Evolutionary conservation across 768 basidiomycete genomes (phyloP).

Genomic region (Agaricus subrufescens): DNA sequence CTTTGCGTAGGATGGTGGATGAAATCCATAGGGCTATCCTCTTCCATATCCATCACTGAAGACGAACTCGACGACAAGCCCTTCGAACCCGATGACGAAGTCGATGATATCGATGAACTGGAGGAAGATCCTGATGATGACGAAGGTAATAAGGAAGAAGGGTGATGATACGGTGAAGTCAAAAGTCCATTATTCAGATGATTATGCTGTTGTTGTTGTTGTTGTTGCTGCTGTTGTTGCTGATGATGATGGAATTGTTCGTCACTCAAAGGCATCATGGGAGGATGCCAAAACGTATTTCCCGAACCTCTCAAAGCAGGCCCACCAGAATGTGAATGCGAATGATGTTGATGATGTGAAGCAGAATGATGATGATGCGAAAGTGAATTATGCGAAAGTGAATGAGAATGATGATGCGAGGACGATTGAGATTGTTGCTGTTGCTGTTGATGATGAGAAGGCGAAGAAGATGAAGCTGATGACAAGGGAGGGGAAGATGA

Average conservation of each 20-base stretch:
- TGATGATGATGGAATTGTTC: slow-evolving; percentile 53
- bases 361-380: neutral
- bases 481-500: slow-evolving; percentile 35
- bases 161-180: neutral
- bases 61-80: too few relatives aligned
- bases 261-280: slow-evolving; percentile 56
- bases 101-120: neutral
- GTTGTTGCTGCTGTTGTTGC: neutral
- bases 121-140: neutral
- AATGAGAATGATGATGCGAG: slow-evolving; percentile 33
- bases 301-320: slow-evolving; percentile 52
- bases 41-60: slow-evolving; percentile 14
- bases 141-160: neutral
- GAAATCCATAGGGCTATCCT: slow-evolving; percentile 71
- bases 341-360: neutral
- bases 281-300: slow-evolving; percentile 76
- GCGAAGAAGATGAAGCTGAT: slow-evolving; percentile 47
- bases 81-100: slow-evolving; percentile 3
- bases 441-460: slow-evolving; percentile 39
- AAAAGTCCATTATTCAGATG: neutral
- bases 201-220: too few relatives aligned
- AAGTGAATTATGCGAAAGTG: neutral
- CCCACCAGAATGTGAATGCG: slow-evolving; percentile 16
- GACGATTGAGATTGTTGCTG: slow-evolving; percentile 61
- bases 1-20: slow-evolving; percentile 53